Evolutionary conservation across 306 rosid genomes (phyloP), one percentile per base, ranked within the genome.

Genomic region (Vicia sativa): DNA sequence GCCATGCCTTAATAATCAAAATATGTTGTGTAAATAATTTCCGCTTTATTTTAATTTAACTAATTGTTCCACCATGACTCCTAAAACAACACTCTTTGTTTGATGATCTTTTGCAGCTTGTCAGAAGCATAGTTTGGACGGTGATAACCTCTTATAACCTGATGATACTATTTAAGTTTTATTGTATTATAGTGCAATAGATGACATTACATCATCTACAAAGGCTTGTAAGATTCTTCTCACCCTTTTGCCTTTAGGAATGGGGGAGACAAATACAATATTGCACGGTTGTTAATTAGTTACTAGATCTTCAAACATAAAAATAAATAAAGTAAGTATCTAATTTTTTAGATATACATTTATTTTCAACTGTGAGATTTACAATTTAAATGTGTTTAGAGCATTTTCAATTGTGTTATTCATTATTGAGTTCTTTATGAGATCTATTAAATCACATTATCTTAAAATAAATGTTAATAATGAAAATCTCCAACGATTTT

Each of bases 111-210:
- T 52, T 59, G 21, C 19, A 50, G 58, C 65, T 62, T 68, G 69
- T 79, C 59, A 56, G 77, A 64, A 38, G 21, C 68, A 63, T 62
- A 63, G 57, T 41, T 41, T 79, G n/a, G 80, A 65, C 67, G 74
- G 74, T 70, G 70, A 62, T 45, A 6, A 39, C 4, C 39, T 46
- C 39, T 46, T 48, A 25, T 16, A 19, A 25, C 16, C 0, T 3
- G 31, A 67, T 68, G 48, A 64, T 56, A 62, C 63, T 65, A 13
- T 48, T 41, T 10, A 5, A 37, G 11, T 18, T 21, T 10, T 37
- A 16, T 35, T 35, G 14, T 34, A 37, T 16, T 59, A 16, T 31
- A 57, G 6, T 12, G 15, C 10, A 11, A 25, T 31, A 31, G 9
- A 19, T 26, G 61, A 50, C 34, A 62, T 39, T 62, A 35, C 31